These are phyloP conservation scores for Coemansia sp. DNA, from an alignment of 192 early-diverging fungal species.

Conservation along the genomic window DNA sequence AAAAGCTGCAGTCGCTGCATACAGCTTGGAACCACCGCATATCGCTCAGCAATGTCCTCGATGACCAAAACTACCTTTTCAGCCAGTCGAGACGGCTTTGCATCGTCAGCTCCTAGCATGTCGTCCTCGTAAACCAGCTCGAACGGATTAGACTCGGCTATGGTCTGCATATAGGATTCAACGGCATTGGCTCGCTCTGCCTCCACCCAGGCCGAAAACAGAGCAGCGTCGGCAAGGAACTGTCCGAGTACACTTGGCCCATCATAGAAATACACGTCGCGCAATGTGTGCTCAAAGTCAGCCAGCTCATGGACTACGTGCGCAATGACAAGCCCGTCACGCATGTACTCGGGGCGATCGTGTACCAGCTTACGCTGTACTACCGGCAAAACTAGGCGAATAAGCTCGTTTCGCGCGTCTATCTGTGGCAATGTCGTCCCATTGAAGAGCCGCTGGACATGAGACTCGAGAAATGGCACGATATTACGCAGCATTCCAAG, in stretches of 20 bases:
- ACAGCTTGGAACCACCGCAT: slow-evolving; percentile 62
- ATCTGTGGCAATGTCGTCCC: slow-evolving; percentile 42
- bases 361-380: slow-evolving; percentile 64
- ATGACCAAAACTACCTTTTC: slow-evolving; percentile 63
- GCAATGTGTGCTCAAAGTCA: slow-evolving; percentile 70
- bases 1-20: slow-evolving; percentile 64
- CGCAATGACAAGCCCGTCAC: slow-evolving; percentile 63
- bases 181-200: slow-evolving; percentile 67
- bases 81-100: slow-evolving; percentile 67
- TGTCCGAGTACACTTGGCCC: slow-evolving; percentile 50
- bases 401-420: slow-evolving; percentile 74
- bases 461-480: slow-evolving; percentile 66
- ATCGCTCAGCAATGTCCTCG: slow-evolving; percentile 68
- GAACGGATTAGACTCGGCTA: slow-evolving; percentile 65
- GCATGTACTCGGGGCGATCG: slow-evolving; percentile 58
- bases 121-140: slow-evolving; percentile 62
- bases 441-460: slow-evolving; percentile 67
- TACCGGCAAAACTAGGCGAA: slow-evolving; percentile 59
- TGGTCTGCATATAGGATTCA: slow-evolving; percentile 66
- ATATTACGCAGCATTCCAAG: slow-evolving; percentile 64
- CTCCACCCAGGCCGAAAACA: slow-evolving; percentile 73
- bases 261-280: slow-evolving; percentile 62
- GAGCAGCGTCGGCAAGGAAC: slow-evolving; percentile 60
- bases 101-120: slow-evolving; percentile 57
- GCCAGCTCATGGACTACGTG: slow-evolving; percentile 70